A percentile compares a stretch with the other conserved stretches of the same genome.
These are phyloP conservation scores for Syncephalastrum sp. DNA, from an alignment of 371 early-diverging fungal genomes.

Conservation along the genomic window DNA sequence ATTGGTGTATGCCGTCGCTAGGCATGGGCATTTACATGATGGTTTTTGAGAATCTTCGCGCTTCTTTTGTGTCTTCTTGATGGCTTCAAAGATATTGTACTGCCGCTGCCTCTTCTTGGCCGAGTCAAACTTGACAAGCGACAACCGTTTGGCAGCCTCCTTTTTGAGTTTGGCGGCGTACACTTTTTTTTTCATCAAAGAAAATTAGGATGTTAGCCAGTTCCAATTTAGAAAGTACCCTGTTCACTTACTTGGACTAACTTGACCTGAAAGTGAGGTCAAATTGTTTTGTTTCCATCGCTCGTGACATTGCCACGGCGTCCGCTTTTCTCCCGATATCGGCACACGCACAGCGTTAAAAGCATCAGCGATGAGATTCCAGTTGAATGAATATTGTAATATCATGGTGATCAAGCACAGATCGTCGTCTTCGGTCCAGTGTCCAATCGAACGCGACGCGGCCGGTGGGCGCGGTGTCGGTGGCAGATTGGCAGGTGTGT, in stretches of 20 bases:
- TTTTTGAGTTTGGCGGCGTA: slow-evolving; percentile 26
- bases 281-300: slow-evolving; percentile 50
- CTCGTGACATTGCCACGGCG: slow-evolving; percentile 68
- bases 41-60: slow-evolving; percentile 46
- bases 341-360: slow-evolving; percentile 56
- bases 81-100: slow-evolving; percentile 48
- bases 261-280: slow-evolving; percentile 45
- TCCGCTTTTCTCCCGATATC: slow-evolving; percentile 54
- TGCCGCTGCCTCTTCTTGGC: slow-evolving; percentile 37
- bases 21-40: slow-evolving; percentile 10
- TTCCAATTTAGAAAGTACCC: neutral
- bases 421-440: slow-evolving; percentile 77
- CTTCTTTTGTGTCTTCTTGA: slow-evolving; percentile 49
- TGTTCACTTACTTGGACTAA: slow-evolving; percentile 37
- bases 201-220: neutral
- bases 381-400: slow-evolving; percentile 64
- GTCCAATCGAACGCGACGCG: slow-evolving; percentile 16
- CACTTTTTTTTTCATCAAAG: slow-evolving; percentile 8
- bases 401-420: slow-evolving; percentile 57
- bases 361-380: slow-evolving; percentile 65
- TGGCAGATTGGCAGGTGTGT: slow-evolving; percentile 42
- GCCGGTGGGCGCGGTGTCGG: slow-evolving; percentile 41
- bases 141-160: slow-evolving; percentile 27
- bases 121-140: slow-evolving; percentile 35
- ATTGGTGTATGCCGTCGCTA: no score